Evolutionary conservation across 1,139 yeast species (phyloP).

Genomic region (Suhomyces guaymorum): DNA sequence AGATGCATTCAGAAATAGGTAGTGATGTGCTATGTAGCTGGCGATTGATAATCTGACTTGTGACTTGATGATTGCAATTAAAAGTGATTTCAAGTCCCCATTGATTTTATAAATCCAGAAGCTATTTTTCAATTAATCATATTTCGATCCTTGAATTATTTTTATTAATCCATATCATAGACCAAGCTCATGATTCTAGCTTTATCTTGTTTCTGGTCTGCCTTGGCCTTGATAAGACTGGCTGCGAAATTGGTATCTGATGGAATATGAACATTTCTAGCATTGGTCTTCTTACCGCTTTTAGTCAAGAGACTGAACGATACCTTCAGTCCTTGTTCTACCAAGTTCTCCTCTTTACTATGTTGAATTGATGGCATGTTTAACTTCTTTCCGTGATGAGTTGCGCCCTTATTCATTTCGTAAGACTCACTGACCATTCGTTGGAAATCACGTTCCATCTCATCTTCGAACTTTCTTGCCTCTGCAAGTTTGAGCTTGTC

Average conservation of each 20-base stretch:
- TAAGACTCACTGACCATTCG: slow-evolving; percentile 52
- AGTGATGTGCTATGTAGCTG: no score
- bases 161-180: slow-evolving; percentile 30
- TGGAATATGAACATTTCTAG: slow-evolving; percentile 51
- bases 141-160: no score
- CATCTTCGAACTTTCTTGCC: slow-evolving; percentile 49
- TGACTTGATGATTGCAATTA: no score
- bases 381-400: slow-evolving; percentile 16
- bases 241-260: slow-evolving; percentile 50
- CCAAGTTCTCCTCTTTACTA: slow-evolving; percentile 4
- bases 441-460: slow-evolving; percentile 56
- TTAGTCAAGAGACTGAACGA: slow-evolving; percentile 57
- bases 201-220: slow-evolving; percentile 36
- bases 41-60: no score
- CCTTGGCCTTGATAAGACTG: slow-evolving; percentile 33
- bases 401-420: slow-evolving; percentile 30
- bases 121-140: no score
- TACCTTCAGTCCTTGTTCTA: slow-evolving; percentile 21
- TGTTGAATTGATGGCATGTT: slow-evolving; percentile 19
- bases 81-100: no score
- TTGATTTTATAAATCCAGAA: no score
- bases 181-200: slow-evolving; percentile 47
- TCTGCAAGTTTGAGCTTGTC: slow-evolving; percentile 37
- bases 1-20: no score
- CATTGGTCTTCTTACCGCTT: slow-evolving; percentile 47